Percentiles rank a stretch among this genome's conserved stretches.
Evolutionary conservation across 371 early-diverging fungal genomes (phyloP).

Genomic region (Sanchytrium tribonematis): DNA sequence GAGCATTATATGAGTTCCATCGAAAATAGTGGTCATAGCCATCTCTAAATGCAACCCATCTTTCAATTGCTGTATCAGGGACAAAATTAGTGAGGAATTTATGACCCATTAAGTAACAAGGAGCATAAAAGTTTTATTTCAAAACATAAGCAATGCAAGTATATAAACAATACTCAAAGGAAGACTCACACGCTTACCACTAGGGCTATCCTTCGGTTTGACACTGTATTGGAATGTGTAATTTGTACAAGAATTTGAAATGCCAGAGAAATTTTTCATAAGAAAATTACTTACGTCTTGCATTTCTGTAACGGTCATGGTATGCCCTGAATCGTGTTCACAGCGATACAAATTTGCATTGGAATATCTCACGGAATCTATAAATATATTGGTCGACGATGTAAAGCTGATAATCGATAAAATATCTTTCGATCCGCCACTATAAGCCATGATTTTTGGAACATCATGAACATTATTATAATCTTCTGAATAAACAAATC

Average conservation of each 20-base stretch:
- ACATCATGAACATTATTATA: not conserved
- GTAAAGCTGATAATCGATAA: not conserved
- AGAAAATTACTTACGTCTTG: not conserved
- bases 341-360: not conserved
- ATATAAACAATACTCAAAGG: too few species aligned
- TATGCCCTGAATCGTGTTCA: not conserved
- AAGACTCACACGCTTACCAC: too few species aligned
- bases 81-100: not conserved
- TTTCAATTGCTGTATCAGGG: not conserved
- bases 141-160: too few species aligned
- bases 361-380: not conserved
- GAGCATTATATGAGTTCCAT: not conserved
- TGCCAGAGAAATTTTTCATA: not conserved
- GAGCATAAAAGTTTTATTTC: not conserved
- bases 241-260: not conserved
- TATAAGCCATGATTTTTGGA: not conserved
- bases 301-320: not conserved
- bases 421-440: not conserved
- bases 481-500: not conserved
- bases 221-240: not conserved
- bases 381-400: not conserved
- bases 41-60: not conserved
- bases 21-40: not conserved
- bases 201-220: not conserved
- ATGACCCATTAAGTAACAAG: not conserved